These are phyloP conservation scores for Penicillium paneum DNA, from an alignment of 2,329 filamentous ascomycete species.

Conservation along the genomic window DNA sequence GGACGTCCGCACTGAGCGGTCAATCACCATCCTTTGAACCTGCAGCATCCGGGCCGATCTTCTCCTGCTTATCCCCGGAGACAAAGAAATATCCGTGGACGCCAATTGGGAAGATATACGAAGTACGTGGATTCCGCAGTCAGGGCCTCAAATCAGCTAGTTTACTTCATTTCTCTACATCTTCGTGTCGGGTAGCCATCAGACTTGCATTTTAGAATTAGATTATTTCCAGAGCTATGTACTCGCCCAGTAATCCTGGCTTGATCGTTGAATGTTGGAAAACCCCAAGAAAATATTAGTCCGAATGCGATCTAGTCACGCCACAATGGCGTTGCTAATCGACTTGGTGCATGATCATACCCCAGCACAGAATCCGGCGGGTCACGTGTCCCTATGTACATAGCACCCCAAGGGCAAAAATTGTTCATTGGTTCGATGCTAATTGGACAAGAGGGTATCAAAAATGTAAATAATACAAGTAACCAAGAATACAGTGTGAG, in stretches of 20 bases:
- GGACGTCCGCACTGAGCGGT: conserved; percentile 7
- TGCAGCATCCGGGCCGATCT: conserved; percentile 5
- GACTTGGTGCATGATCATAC: background rate
- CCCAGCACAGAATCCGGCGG: background rate
- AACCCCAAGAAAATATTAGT: too few relatives aligned
- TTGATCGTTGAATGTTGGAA: background rate
- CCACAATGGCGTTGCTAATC: conserved; percentile 2
- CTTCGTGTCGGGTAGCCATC: background rate
- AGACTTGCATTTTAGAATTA: background rate
- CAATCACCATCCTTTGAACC: conserved; percentile 10
- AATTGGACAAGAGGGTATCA: conserved; percentile 20
- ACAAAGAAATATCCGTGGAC: conserved; percentile 1
- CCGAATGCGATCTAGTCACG: background rate
- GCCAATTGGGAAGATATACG: background rate
- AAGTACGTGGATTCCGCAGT: background rate
- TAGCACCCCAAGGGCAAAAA: background rate
- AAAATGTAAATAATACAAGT: conserved; percentile 11
- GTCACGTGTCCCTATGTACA: conserved; percentile 2
- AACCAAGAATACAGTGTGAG: background rate
- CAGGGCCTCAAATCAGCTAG: background rate
- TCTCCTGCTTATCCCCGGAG: background rate
- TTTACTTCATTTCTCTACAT: background rate
- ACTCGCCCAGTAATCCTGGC: background rate
- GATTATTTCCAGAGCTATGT: background rate
- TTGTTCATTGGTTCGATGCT: conserved; percentile 1